A percentile compares a stretch with the other conserved stretches of the same genome.
phyloP scores from a whole-genome alignment of 345 rosid genomes.

The Euclidium syriacum region DNA sequence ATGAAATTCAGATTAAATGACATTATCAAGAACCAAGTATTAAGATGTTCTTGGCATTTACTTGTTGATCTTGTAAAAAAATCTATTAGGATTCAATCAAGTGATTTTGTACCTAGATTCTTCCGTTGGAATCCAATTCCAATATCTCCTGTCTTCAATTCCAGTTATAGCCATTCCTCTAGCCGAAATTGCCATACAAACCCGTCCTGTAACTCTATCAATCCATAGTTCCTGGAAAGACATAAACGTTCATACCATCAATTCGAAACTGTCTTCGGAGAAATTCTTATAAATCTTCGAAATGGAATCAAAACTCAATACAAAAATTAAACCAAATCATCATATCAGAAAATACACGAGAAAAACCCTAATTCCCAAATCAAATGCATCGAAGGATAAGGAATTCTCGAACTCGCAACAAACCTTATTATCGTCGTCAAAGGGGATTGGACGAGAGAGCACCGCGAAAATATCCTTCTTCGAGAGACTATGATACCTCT shows the following conservation, averaged over 20 bases:
- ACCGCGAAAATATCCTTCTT: constrained; percentile 84
- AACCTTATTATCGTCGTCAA: constrained; percentile 77
- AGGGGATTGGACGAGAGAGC: constrained; percentile 69
- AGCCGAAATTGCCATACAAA: constrained; percentile 82
- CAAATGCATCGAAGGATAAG: not conserved
- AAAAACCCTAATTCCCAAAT: constrained; percentile 34
- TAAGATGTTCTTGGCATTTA: not conserved
- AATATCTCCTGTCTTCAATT: constrained; percentile 89
- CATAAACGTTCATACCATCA: not conserved
- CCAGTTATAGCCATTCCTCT: constrained; percentile 92
- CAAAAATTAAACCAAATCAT: not conserved
- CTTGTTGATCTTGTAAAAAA: constrained; percentile 1
- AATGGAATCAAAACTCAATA: not conserved
- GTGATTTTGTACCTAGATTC: constrained; percentile 66
- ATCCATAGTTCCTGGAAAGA: constrained; percentile 75
- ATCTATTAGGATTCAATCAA: not conserved
- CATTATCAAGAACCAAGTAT: not conserved
- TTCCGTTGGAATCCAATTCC: constrained; percentile 92
- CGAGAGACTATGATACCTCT: constrained; percentile 48
- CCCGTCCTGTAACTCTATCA: constrained; percentile 84
- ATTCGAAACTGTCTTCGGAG: not conserved
- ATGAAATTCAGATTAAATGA: not conserved
- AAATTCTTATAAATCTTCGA: not conserved
- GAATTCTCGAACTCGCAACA: not conserved
- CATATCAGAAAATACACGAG: not conserved